A percentile compares a stretch with the other conserved stretches of the same genome.
Evolutionary conservation across 1,284 basidiomycete species (phyloP).

Genomic region (Irpex lacteus): DNA sequence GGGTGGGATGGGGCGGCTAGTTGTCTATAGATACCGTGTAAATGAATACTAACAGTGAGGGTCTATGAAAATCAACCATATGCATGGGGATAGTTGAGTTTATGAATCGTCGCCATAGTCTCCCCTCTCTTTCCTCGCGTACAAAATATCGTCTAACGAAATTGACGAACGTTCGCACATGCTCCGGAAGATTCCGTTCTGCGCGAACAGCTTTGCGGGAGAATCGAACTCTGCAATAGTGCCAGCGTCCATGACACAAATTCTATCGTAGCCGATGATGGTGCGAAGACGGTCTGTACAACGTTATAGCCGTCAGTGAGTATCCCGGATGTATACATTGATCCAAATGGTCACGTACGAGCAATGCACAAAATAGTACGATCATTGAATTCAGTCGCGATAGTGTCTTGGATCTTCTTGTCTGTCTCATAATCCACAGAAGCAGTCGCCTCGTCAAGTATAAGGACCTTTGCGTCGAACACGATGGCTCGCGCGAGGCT

Average conservation of each 20-base stretch:
- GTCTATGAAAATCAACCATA: background rate
- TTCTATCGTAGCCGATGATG: conserved; percentile 72
- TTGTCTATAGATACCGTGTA: background rate
- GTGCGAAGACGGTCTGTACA: conserved; percentile 65
- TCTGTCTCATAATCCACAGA: conserved; percentile 85
- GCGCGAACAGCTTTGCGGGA: conserved; percentile 60
- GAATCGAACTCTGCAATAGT: conserved; percentile 70
- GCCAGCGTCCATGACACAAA: conserved; percentile 76
- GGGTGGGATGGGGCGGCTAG: background rate
- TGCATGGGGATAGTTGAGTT: background rate
- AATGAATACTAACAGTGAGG: background rate
- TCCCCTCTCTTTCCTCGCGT: conserved; percentile 31
- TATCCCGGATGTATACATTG: background rate
- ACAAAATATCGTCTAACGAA: conserved; percentile 59
- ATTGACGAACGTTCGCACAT: conserved; percentile 76
- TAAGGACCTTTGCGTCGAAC: conserved; percentile 73
- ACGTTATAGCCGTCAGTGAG: background rate
- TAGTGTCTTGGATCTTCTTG: conserved; percentile 83
- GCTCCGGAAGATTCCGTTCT: conserved; percentile 62
- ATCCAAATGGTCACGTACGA: conserved; percentile 42
- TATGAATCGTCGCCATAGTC: background rate
- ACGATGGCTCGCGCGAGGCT: conserved; percentile 82
- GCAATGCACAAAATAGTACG: conserved; percentile 82
- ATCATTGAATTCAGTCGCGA: conserved; percentile 76
- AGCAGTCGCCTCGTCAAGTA: conserved; percentile 79